Evolutionary conservation across 208 protist species (phyloP), one percentile per base, ranked within the genome.

Genomic region (Endotrypanum monterogeii): DNA sequence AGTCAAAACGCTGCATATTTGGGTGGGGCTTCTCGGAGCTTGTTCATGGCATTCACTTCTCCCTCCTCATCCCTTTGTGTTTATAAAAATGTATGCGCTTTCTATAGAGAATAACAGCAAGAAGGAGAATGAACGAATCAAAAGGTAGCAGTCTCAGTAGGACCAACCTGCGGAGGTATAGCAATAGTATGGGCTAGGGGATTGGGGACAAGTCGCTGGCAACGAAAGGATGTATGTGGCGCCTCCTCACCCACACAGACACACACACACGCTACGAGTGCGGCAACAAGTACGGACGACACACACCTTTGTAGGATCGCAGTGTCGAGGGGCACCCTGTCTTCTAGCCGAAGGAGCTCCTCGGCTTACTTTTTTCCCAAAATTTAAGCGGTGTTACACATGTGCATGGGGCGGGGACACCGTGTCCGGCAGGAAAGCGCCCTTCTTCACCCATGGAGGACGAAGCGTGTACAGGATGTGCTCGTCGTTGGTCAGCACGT

Each of bases 401-500:
- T 86, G 81, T 11, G 83, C 82, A 37, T 78, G 73, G 5, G 71
- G 52, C 2, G 80, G 77, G n/a, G 62, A 75, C n/a, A 86, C 62
- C 8, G 86, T 84, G 69, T 88, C 77, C 1, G 91, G 89, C 51
- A 94, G 73, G 76, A 97, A 96, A 8, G 51, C 39, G 20, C 84
- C 78, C 50, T 73, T 79, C 65, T 88, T 84, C 62, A 98, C 92
- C 94, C 94, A 98, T 48, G 91, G 89, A 2, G 94, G 94, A 2
- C 91, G 86, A 51, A 98, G 84, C 0, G 94, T 90, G 82, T 94
- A 98, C 78, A 98, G 83, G 11, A 98, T 61, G 68, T 96, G 82
- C 8, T 84, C 89, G 56, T 98, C 94, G 51, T 94, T 71, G 4
- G 94, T 98, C 51, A 92, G 67, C 37, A 96, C 72, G 57, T 94